Conservation (phyloP, 805 yeast genomes). For the Ogataea methanolica region DNA sequence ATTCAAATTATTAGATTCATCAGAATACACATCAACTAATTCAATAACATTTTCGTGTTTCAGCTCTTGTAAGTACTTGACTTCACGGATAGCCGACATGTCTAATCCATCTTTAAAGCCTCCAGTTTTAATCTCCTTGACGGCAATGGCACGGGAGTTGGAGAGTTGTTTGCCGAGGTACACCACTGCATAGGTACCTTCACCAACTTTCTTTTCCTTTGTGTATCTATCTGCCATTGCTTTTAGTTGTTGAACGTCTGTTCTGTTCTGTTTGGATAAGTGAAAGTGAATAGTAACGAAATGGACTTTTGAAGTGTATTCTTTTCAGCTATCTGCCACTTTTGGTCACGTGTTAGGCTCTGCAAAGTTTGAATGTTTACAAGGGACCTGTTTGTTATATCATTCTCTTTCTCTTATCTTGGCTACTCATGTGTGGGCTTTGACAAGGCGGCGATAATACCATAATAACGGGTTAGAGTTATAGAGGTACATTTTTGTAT, state of each 20-base stretch:
- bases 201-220: slow-evolving; percentile 87
- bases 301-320: no score
- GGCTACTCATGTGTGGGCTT: no score
- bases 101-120: slow-evolving; percentile 94
- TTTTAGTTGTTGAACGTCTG: neutral
- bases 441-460: no score
- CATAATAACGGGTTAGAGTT: no score
- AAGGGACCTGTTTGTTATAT: no score
- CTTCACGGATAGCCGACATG: slow-evolving; percentile 95
- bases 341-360: no score
- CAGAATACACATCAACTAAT: slow-evolving; percentile 79
- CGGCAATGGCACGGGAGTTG: slow-evolving; percentile 66
- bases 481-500: no score
- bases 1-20: slow-evolving; percentile 58
- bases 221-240: slow-evolving; percentile 26
- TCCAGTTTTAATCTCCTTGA: slow-evolving; percentile 93
- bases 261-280: no score
- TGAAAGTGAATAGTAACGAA: no score
- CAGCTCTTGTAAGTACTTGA: slow-evolving; percentile 80
- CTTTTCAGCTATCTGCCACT: no score
- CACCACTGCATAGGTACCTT: slow-evolving; percentile 98
- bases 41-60: slow-evolving; percentile 80
- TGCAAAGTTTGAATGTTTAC: no score
- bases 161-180: slow-evolving; percentile 68
- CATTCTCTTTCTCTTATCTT: no score